Conservation (phyloP, 1,139 yeast genomes). For the Debaryomyces sp. region DNA sequence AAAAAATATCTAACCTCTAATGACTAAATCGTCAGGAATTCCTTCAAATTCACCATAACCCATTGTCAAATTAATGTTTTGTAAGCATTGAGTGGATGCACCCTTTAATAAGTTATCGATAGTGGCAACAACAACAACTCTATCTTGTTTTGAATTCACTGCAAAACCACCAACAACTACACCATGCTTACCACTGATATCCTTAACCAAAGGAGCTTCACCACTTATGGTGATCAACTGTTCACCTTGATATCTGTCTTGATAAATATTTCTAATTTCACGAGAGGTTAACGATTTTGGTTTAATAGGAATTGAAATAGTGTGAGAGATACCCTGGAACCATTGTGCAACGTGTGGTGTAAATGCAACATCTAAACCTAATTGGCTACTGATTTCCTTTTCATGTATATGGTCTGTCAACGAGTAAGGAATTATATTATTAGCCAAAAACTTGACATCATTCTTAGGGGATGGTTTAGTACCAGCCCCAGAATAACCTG, state of each 20-base stretch:
- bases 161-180: constrained; percentile 95
- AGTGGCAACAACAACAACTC: constrained; percentile 93
- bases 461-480: constrained; percentile 98
- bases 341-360: constrained; percentile 98
- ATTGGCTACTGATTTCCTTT: constrained; percentile 80
- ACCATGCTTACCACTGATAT: constrained; percentile 91
- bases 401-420: constrained; percentile 97
- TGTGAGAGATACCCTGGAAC: constrained; percentile 97
- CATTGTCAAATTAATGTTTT: constrained; percentile 86
- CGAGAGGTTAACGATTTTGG: constrained; percentile 70
- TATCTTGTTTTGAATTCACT: constrained; percentile 81
- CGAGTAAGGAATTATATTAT: constrained; percentile 93
- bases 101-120: constrained; percentile 96
- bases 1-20: constrained; percentile 42
- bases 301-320: constrained; percentile 86
- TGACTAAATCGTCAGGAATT: constrained; percentile 66
- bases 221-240: constrained; percentile 81
- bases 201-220: constrained; percentile 90
- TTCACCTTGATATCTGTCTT: constrained; percentile 87
- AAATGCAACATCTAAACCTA: constrained; percentile 82
- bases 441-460: constrained; percentile 68
- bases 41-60: constrained; percentile 95
- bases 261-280: constrained; percentile 82
- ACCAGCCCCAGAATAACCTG: constrained; percentile 99
- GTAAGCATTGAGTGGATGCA: constrained; percentile 98